A percentile compares a stretch with the other conserved stretches of the same genome.
These are phyloP conservation scores for Fraxinus xanthoxyloides DNA, from an alignment of 305 asterid species.

Conservation along the genomic window DNA sequence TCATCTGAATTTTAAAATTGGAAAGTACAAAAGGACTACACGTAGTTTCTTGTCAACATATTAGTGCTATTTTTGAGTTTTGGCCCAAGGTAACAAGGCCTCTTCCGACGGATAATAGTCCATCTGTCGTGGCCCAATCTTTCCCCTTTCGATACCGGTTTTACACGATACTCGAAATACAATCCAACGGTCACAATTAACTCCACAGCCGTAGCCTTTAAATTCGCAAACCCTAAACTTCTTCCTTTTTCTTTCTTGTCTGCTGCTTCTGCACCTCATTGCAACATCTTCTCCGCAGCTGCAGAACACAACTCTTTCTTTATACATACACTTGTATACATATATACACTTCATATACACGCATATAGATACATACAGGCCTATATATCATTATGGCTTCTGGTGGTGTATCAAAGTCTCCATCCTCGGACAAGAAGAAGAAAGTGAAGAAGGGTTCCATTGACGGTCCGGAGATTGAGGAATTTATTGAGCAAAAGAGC, in stretches of 20 bases:
- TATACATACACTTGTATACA: too few species aligned
- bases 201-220: constrained; percentile 32
- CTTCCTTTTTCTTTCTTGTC: neutral
- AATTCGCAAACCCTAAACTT: constrained; percentile 47
- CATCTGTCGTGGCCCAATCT: neutral
- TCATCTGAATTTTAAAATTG: neutral
- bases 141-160: neutral
- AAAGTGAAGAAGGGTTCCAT: constrained; percentile 35
- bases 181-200: constrained; percentile 35
- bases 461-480: constrained; percentile 34
- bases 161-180: neutral
- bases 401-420: constrained; percentile 38
- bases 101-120: neutral
- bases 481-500: constrained; percentile 39
- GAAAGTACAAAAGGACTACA: neutral
- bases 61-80: neutral
- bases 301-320: constrained; percentile 13
- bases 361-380: neutral
- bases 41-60: neutral
- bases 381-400: constrained; percentile 55
- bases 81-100: neutral
- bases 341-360: too few species aligned
- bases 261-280: constrained; percentile 35
- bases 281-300: constrained; percentile 26
- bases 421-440: constrained; percentile 43